phyloP scores from a whole-genome alignment of 257 asterid genomes.

The Ilex aquifolium region DNA sequence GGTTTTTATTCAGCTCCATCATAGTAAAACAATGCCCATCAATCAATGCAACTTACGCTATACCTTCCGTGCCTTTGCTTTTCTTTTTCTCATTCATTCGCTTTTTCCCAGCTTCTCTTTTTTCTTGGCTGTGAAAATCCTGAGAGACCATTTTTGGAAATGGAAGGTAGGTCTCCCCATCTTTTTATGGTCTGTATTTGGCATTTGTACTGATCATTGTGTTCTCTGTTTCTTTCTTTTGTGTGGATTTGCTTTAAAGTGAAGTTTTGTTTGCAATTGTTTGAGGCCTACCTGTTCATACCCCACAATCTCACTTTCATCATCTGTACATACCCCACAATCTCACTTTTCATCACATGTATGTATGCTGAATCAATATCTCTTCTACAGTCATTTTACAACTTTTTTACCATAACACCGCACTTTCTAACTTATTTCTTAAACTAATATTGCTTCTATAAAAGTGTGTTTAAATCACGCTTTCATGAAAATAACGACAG shows the following conservation, averaged over 20 bases:
- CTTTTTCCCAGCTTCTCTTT: conserved; percentile 28
- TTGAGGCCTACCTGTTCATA: conserved; percentile 29
- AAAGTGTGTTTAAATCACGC: too few relatives aligned
- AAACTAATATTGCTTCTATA: too few relatives aligned
- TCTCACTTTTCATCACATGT: too few relatives aligned
- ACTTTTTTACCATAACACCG: too few relatives aligned
- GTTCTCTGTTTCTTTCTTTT: conserved; percentile 5
- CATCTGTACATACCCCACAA: too few relatives aligned
- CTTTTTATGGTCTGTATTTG: conserved; percentile 22
- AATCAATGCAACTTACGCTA: neutral
- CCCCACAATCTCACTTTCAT: conserved; percentile 17
- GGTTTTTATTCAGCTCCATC: conserved; percentile 5
- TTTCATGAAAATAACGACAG: too few relatives aligned
- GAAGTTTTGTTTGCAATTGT: conserved; percentile 32
- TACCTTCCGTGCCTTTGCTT: conserved; percentile 13
- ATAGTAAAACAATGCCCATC: too few relatives aligned
- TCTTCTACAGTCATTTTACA: too few relatives aligned
- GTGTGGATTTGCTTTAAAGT: conserved; percentile 30
- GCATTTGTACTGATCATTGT: conserved; percentile 15
- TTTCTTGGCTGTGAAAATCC: conserved; percentile 13
- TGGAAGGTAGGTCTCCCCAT: conserved; percentile 11
- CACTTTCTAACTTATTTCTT: too few relatives aligned
- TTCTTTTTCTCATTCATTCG: conserved; percentile 19
- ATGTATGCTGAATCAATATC: too few relatives aligned
- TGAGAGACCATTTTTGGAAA: conserved; percentile 3